phyloP scores from a whole-genome alignment of 2,329 filamentous ascomycete genomes.

The Aspergillus quadrilineatus region DNA sequence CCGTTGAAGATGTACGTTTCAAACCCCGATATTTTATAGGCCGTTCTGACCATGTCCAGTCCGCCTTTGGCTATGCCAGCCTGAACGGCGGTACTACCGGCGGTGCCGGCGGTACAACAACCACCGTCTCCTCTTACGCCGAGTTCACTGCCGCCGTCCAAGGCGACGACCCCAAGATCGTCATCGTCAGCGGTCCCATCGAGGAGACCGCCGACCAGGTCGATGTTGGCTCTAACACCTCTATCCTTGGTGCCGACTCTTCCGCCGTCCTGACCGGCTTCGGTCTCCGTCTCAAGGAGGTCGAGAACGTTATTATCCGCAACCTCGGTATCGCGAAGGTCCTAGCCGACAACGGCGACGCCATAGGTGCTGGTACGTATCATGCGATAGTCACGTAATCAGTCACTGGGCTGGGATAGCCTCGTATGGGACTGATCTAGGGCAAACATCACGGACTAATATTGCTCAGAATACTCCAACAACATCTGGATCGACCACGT shows the following conservation, averaged over 20 bases:
- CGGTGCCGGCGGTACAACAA: slow-evolving; percentile 55
- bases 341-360: slow-evolving; percentile 57
- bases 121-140: slow-evolving; percentile 54
- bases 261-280: slow-evolving; percentile 56
- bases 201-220: slow-evolving; percentile 45
- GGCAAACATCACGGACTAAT: not conserved
- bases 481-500: slow-evolving; percentile 69
- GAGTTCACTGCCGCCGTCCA: slow-evolving; percentile 52
- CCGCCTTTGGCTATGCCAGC: slow-evolving; percentile 47
- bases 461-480: slow-evolving; percentile 26
- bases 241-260: slow-evolving; percentile 52
- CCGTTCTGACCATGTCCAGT: slow-evolving; percentile 11
- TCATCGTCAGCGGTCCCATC: slow-evolving; percentile 50
- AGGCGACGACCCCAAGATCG: slow-evolving; percentile 47
- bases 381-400: not conserved
- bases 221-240: slow-evolving; percentile 51
- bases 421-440: not conserved
- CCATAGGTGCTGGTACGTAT: slow-evolving; percentile 55
- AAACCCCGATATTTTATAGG: no score
- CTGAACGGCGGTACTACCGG: slow-evolving; percentile 56
- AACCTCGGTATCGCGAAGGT: slow-evolving; percentile 63
- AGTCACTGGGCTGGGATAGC: not conserved
- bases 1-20: not conserved
- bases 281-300: slow-evolving; percentile 51
- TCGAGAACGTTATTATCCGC: slow-evolving; percentile 61